A percentile compares a stretch with the other conserved stretches of the same genome.
Evolutionary conservation across 306 rosid genomes (phyloP).

Genomic region (Vigna radiata): DNA sequence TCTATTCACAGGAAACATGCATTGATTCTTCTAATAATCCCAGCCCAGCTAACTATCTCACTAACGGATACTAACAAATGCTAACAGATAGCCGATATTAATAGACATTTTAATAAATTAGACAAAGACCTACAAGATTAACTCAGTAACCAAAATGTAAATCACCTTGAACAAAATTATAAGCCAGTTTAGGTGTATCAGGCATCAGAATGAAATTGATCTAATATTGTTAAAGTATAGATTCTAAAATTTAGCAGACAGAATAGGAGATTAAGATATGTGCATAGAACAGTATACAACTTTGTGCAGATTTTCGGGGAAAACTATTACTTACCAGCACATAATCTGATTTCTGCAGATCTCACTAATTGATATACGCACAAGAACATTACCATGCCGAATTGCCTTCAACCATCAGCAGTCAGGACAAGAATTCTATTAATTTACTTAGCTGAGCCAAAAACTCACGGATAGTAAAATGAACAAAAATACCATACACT

Average conservation of each 20-base stretch:
- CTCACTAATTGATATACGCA: slow-evolving; percentile 69
- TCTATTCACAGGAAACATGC: background rate
- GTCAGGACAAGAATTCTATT: slow-evolving; percentile 39
- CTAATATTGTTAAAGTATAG: slow-evolving; percentile 21
- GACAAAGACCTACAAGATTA: background rate
- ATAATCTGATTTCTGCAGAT: slow-evolving; percentile 78
- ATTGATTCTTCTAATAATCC: background rate
- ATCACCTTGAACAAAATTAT: slow-evolving; percentile 32
- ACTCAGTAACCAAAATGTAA: slow-evolving; percentile 1
- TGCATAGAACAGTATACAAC: slow-evolving; percentile 7
- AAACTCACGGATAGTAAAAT: slow-evolving; percentile 10
- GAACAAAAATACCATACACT: slow-evolving; percentile 21
- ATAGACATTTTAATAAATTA: background rate
- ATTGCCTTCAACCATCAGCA: slow-evolving; percentile 68
- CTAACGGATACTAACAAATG: background rate
- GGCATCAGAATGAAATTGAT: slow-evolving; percentile 16
- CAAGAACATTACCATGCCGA: slow-evolving; percentile 83
- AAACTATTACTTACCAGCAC: slow-evolving; percentile 65
- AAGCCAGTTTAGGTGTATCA: slow-evolving; percentile 21
- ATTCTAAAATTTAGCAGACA: slow-evolving; percentile 13
- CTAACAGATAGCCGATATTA: background rate
- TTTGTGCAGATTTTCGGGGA: slow-evolving; percentile 5
- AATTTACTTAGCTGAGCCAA: slow-evolving; percentile 41
- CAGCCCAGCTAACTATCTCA: background rate
- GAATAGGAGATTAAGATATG: slow-evolving; percentile 24